Conservation (phyloP, 2,329 filamentous ascomycete genomes). For the Trichoderma atroviride region DNA sequence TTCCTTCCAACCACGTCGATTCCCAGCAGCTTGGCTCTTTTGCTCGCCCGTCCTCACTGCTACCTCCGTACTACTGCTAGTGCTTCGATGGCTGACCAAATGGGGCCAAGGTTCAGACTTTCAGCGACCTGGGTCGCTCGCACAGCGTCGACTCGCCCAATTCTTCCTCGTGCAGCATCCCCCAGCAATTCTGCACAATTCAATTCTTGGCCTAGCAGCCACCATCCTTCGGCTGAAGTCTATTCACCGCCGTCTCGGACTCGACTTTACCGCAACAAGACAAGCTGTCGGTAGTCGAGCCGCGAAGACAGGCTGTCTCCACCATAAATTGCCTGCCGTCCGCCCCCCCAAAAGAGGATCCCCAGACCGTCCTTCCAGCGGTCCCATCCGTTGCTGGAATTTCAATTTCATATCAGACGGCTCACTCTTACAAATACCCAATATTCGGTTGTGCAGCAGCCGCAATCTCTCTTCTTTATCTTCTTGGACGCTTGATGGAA, state of each 20-base stretch:
- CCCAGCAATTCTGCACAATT: constrained; percentile 8
- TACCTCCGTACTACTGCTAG: background rate
- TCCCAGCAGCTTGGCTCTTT: too few species aligned
- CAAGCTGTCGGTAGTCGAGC: constrained; percentile 22
- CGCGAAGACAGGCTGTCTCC: constrained; percentile 10
- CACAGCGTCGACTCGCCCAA: background rate
- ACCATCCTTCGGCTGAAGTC: constrained; percentile 17
- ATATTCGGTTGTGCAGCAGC: background rate
- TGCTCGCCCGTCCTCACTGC: too few species aligned
- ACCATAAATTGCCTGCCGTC: constrained; percentile 14
- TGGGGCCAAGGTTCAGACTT: background rate
- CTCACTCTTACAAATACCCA: background rate
- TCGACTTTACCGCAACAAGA: constrained; percentile 22
- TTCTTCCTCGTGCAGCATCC: background rate
- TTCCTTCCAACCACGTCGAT: background rate
- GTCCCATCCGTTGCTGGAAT: background rate
- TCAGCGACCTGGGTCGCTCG: background rate
- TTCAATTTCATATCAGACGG: background rate
- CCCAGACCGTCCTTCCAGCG: background rate
- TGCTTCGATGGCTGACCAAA: background rate
- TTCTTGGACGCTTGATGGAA: constrained; percentile 7
- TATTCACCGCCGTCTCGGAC: constrained; percentile 21
- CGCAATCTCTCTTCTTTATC: background rate
- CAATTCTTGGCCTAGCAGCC: background rate
- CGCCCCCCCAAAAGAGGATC: constrained; percentile 3